Evolutionary conservation across 306 rosid genomes (phyloP), one percentile per base, ranked within the genome.

Genomic region (Cucurbita pepo): DNA sequence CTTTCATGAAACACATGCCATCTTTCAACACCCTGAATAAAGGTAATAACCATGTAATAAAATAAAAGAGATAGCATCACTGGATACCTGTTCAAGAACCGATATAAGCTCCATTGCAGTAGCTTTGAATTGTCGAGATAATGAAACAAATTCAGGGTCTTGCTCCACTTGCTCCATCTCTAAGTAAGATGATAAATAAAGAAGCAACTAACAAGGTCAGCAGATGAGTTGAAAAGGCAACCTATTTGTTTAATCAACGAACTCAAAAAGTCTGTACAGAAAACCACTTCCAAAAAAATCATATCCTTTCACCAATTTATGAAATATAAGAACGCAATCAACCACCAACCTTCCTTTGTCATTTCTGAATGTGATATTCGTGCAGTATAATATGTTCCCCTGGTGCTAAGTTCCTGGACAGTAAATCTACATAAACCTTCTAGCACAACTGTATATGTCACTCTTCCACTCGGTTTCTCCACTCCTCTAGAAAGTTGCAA

Each of bases 381-480:
- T 25, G 98, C 96, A 70, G 87, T 85, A 82, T 90, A 95, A 84
- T 94, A 94, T n/a, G 96, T 87, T 79, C 98, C 98, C 83, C 96
- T 94, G 74, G 89, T 94, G 86, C 89, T 90, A 63, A 89, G 95
- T 73, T 94, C 98, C 81, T 94, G 92, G 69, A 94, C 91, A 69
- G 77, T 89, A 85, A 94, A 94, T 82, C 97, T 85, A 83, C 98
- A 91, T 82, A 94, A 80, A 75, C 98, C 98, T 90, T 94, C 98
- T 75, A 94, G 95, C 81, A 94, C 96, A 72, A 94, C 97, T 43
- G 76, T 87, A 86, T 94, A 94, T 3, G 98, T 94, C 75, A 94
- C 98, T 81, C 96, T 89, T 45, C 99, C 99, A 80, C 99, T 94
- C 4, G 99, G 97, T 82, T 94, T 94, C 89, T 94, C 99, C 80